Evolutionary conservation across 306 rosid genomes (phyloP).

Genomic region (Fagus crenata): DNA sequence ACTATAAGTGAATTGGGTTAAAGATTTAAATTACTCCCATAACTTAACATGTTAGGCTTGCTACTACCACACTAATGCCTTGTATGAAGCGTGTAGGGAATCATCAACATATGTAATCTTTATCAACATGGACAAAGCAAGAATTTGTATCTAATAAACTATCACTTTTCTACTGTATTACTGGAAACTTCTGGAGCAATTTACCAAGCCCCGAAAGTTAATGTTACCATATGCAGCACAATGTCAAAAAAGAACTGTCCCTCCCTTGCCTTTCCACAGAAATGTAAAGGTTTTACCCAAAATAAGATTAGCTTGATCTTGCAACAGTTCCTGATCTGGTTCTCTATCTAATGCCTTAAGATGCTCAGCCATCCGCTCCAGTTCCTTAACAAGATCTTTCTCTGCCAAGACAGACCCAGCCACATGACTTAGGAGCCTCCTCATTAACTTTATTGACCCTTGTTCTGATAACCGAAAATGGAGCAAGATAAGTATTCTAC

Average conservation of each 20-base stretch:
- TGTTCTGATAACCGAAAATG: conserved; percentile 74
- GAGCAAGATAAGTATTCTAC: conserved; percentile 63
- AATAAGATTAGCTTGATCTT: conserved; percentile 49
- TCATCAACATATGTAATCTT: neutral
- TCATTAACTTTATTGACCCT: conserved; percentile 66
- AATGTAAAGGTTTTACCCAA: conserved; percentile 36
- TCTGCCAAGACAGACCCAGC: conserved; percentile 34
- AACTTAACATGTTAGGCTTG: neutral
- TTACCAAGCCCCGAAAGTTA: neutral
- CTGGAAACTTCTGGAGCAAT: conserved; percentile 1
- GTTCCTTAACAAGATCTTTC: conserved; percentile 51
- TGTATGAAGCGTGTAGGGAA: neutral
- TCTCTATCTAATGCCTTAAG: conserved; percentile 52
- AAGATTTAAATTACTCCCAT: neutral
- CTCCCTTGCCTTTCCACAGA: neutral
- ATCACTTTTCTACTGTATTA: neutral
- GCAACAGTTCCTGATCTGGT: conserved; percentile 54
- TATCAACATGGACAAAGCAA: neutral
- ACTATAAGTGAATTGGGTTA: neutral
- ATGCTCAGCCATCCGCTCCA: conserved; percentile 60
- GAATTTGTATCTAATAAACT: neutral
- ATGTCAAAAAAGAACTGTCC: neutral
- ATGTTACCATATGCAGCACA: too few relatives aligned
- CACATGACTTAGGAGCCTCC: conserved; percentile 50
- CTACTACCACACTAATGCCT: neutral